Evolutionary conservation across 805 yeast genomes (phyloP).

Genomic region (Wickerhamiella dianesei): DNA sequence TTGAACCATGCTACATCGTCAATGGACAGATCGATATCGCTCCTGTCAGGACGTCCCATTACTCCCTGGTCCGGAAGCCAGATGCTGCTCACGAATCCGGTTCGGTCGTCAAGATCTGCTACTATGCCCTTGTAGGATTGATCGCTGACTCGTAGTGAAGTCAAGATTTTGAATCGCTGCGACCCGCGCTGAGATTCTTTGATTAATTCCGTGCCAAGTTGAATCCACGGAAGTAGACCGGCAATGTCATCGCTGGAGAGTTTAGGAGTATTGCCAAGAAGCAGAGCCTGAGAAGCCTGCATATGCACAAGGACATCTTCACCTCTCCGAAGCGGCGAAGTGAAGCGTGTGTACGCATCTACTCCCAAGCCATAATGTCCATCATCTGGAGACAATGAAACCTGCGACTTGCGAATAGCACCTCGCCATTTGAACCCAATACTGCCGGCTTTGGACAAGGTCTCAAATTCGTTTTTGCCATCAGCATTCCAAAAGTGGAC

Average conservation of each 20-base stretch:
- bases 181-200: constrained; percentile 1
- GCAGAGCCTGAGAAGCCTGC: constrained; percentile 40
- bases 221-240: background rate
- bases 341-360: constrained; percentile 51
- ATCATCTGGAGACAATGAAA: constrained; percentile 21
- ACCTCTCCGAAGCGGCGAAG: constrained; percentile 80
- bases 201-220: background rate
- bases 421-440: background rate
- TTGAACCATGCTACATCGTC: background rate
- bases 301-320: constrained; percentile 72
- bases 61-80: constrained; percentile 1
- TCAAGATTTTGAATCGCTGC: background rate
- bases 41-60: background rate
- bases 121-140: background rate
- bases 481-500: background rate
- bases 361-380: constrained; percentile 55
- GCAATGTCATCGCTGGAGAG: constrained; percentile 7
- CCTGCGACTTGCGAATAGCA: background rate
- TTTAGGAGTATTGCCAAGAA: constrained; percentile 20
- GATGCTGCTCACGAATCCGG: background rate
- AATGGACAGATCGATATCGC: background rate
- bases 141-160: background rate
- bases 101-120: background rate
- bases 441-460: background rate
- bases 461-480: background rate